A percentile compares a stretch with the other conserved stretches of the same genome.
Evolutionary conservation across 179 eudicot species (phyloP).

Genomic region (Dionaea muscipula): DNA sequence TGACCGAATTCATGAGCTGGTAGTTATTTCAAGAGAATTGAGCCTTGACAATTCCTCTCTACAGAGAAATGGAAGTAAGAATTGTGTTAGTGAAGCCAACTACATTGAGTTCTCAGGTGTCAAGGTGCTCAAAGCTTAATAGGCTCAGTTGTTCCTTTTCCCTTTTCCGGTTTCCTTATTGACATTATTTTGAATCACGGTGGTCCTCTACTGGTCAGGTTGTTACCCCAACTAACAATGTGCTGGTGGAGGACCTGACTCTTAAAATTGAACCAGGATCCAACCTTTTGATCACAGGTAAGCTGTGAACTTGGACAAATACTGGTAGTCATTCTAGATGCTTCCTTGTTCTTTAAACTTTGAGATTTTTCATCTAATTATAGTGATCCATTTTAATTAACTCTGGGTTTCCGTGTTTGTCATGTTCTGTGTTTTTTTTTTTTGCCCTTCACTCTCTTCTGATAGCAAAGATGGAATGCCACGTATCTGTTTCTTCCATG

Average conservation of each 20-base stretch:
- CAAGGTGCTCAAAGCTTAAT: slow-evolving; percentile 38
- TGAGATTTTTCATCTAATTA: too few species aligned
- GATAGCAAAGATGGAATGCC: too few species aligned
- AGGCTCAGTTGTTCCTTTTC: not conserved
- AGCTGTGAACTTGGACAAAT: too few species aligned
- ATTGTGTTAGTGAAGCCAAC: slow-evolving; percentile 79
- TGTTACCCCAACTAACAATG: slow-evolving; percentile 95
- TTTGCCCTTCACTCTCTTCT: too few species aligned
- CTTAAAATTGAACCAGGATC: slow-evolving; percentile 86
- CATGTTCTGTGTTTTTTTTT: too few species aligned
- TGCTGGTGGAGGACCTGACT: slow-evolving; percentile 76
- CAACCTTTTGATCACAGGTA: slow-evolving; percentile 95
- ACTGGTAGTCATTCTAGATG: too few species aligned
- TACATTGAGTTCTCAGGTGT: slow-evolving; percentile 83
- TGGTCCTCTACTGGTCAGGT: slow-evolving; percentile 33
- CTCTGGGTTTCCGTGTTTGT: too few species aligned
- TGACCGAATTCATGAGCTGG: slow-evolving; percentile 90
- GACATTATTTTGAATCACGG: not conserved
- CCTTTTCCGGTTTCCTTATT: not conserved
- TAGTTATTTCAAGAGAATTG: slow-evolving; percentile 73
- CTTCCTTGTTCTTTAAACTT: too few species aligned
- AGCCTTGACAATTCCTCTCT: slow-evolving; percentile 51
- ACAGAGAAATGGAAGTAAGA: slow-evolving; percentile 55
- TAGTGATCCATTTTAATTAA: too few species aligned
- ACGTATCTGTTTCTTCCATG: too few species aligned